Evolutionary conservation across 352 stramenopile species (phyloP), one percentile per base, ranked within the genome.

Genomic region (Globisporangium mamillatum): DNA sequence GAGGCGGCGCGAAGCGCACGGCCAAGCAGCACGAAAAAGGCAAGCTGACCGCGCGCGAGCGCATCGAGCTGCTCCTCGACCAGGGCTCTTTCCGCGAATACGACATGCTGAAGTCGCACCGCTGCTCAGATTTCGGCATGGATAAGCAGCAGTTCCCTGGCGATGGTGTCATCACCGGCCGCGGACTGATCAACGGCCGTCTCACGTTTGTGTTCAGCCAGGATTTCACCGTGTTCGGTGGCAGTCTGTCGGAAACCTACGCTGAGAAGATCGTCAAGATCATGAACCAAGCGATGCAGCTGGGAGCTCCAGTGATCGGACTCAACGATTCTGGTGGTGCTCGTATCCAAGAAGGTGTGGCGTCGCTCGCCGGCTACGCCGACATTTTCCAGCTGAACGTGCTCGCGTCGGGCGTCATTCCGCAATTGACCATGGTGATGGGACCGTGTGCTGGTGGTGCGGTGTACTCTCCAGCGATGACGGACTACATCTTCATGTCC

Each of bases 401-500:
- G 12, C 77, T 99, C 76, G 96, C 97, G 7, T 97, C 86, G 1
- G 86, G 87, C 63, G 91, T 98, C 4, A 88, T 99, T 66, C 97
- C 97, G 53, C 97, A 99, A 81, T 89, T 99, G 38, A 98, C 93
- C 9, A 88, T 99, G 72, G 92, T 99, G 68, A 99, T 99, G 97
- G 97, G 97, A 22, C 97, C 97, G 3, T 99, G 97, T 78, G 97
- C 97, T 34, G 96, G 95, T 68, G 94, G 94, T 57, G 94, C 93
- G 32, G 92, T 98, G 27, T 98, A 98, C 75, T 98, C 91, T 61
- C 97, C 97, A 8, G 97, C 97, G 55, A 98, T 99, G 89, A 99
- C 97, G 3, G 97, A 99, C 79, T 99, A 99, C 71, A 99, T 98
- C 60, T 99, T 99, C 79, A 99, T 99, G 97, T 99, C 71, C 18